A percentile compares a stretch with the other conserved stretches of the same genome.
phyloP scores from a whole-genome alignment of 306 rosid genomes.

The Corylus heterophylla region DNA sequence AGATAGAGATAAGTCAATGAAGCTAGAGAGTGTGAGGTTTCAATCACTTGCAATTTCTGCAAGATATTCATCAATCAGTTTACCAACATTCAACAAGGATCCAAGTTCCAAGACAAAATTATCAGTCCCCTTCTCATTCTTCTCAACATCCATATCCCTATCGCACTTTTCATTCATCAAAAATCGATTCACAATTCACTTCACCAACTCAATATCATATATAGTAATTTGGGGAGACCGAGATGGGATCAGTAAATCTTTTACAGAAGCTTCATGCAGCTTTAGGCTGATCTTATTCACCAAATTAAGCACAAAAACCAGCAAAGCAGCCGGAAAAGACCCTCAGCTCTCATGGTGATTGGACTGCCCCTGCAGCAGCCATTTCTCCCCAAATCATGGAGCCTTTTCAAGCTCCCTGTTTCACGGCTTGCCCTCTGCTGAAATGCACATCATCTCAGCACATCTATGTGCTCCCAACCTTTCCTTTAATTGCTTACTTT shows the following conservation, averaged over 20 bases:
- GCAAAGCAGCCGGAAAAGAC: too few relatives aligned
- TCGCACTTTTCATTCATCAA: slow-evolving; percentile 42
- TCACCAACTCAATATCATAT: slow-evolving; percentile 72
- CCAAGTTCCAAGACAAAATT: slow-evolving; percentile 48
- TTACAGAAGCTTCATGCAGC: slow-evolving; percentile 75
- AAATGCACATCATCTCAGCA: too few relatives aligned
- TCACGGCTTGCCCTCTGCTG: too few relatives aligned
- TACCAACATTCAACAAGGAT: slow-evolving; percentile 66
- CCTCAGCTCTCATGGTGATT: too few relatives aligned
- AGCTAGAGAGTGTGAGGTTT: slow-evolving; percentile 58
- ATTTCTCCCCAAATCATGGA: too few relatives aligned
- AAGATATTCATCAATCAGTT: slow-evolving; percentile 72
- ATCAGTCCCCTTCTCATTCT: slow-evolving; percentile 54
- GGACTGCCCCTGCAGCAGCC: too few relatives aligned
- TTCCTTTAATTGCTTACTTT: too few relatives aligned
- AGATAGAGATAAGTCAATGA: slow-evolving; percentile 48
- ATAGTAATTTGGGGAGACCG: slow-evolving; percentile 60
- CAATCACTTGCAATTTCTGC: slow-evolving; percentile 70
- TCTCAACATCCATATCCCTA: slow-evolving; percentile 37
- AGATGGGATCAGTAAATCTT: slow-evolving; percentile 78
- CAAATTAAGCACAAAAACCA: slow-evolving; percentile 17
- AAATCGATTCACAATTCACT: slow-evolving; percentile 55
- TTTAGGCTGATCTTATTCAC: slow-evolving; percentile 59
- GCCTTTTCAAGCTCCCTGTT: too few relatives aligned
- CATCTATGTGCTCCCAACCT: too few relatives aligned